Evolutionary conservation across 345 rosid genomes (phyloP), one percentile per base, ranked within the genome.

Genomic region (Gynandropsis gynandra): DNA sequence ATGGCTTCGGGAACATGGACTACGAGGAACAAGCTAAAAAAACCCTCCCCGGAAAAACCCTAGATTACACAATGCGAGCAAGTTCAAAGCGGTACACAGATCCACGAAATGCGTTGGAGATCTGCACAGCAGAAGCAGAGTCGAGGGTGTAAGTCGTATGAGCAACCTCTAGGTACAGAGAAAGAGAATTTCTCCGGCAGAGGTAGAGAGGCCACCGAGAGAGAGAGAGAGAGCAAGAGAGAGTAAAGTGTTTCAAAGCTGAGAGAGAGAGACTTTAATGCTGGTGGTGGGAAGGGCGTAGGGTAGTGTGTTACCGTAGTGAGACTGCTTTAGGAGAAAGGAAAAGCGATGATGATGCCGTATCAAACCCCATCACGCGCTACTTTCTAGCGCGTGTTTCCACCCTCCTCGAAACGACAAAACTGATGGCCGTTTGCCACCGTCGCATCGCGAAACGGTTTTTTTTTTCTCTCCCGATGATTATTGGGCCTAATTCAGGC

Each of bases 41-140:
- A 85, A 78, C 77, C 95, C 87, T 76, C 29, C 29, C 2, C 29
- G 29, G 29, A 24, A 24, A 24, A 24, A 78, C 77, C 95, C n/a
- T n/a, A n/a, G n/a, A n/a, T n/a, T n/a, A n/a, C n/a, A n/a, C n/a
- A 65, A n/a, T 20, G 52, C 50, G 40, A 57, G 56, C 18, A 54
- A 63, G 74, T 66, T 69, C 49, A 43, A 59, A 38, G 40, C 35
- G 56, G 47, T 54, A 4, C 10, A 64, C 68, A 82, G 95, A 85
- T 85, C 87, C 85, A 74, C 57, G 62, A 76, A 80, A 79, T 59
- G 81, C 87, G 87, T 56, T 66, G 56, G 61, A 58, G 70, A 66
- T 66, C 65, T 52, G 64, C 47, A 52, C 50, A 39, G 45, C 9
- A 16, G 41, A 59, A 47, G 14, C 40, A 54, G 65, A 65, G 61